These are phyloP conservation scores for Xylaria polymorpha DNA, from an alignment of 2,329 filamentous ascomycete genomes.

Conservation along the genomic window DNA sequence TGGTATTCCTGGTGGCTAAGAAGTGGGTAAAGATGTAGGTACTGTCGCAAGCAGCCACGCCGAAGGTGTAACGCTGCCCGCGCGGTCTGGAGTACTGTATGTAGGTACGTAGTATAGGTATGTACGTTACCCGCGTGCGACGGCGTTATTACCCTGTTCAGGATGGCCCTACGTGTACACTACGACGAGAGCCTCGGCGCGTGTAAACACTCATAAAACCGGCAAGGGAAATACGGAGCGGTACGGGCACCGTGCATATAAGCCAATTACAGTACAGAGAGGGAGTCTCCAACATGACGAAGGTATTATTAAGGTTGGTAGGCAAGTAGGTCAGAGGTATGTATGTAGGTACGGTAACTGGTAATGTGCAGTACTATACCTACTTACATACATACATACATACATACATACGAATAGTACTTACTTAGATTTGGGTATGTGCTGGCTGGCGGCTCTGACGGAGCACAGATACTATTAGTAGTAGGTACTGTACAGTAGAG, in stretches of 20 bases:
- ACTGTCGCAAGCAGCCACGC: conserved; percentile 15
- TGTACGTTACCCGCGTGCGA: conserved; percentile 16
- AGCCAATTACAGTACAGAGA: background rate
- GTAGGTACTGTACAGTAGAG: background rate
- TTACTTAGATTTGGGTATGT: background rate
- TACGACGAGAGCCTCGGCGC: conserved; percentile 16
- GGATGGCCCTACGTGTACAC: conserved; percentile 13
- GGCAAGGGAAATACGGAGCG: conserved; percentile 2
- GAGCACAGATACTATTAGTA: conserved; percentile 10
- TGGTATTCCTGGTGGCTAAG: background rate
- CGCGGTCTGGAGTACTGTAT: conserved; percentile 14
- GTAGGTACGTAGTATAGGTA: no score
- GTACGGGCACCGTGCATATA: background rate
- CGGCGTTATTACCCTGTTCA: conserved; percentile 33
- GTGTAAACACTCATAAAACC: background rate
- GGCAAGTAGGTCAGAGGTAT: no score
- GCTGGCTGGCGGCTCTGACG: background rate
- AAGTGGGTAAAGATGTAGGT: no score
- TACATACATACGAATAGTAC: no score
- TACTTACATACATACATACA: no score
- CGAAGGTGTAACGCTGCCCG: conserved; percentile 26
- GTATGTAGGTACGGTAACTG: no score
- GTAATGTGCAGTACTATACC: no score
- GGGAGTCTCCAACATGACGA: conserved; percentile 6
- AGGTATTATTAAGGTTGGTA: conserved; percentile 5